phyloP scores from a whole-genome alignment of 2,329 filamentous ascomycete genomes.

The Colletotrichum truncatum region DNA sequence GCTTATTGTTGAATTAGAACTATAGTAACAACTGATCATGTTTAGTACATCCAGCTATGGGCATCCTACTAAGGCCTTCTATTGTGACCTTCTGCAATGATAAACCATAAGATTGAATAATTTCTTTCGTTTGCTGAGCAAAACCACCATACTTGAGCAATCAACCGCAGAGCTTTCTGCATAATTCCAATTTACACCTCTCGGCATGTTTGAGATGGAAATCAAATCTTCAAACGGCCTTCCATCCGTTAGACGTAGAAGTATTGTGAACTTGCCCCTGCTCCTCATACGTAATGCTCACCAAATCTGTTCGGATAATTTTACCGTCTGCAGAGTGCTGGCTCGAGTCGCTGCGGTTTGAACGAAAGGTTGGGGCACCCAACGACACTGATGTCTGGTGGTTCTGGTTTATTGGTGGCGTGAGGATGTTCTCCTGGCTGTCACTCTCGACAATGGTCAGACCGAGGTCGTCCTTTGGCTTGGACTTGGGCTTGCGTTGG shows the following conservation, averaged over 20 bases:
- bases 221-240: neutral
- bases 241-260: neutral
- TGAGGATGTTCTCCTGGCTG: slow-evolving; percentile 27
- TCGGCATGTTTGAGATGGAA: too few relatives aligned
- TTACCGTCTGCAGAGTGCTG: neutral
- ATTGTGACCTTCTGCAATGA: too few relatives aligned
- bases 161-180: too few relatives aligned
- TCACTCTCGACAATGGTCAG: slow-evolving; percentile 23
- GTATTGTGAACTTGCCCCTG: neutral
- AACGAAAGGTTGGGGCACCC: neutral
- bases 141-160: too few relatives aligned
- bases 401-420: neutral
- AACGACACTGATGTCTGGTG: neutral
- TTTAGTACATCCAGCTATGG: too few relatives aligned
- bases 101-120: too few relatives aligned
- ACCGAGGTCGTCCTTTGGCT: slow-evolving; percentile 18
- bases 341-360: neutral
- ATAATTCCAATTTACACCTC: too few relatives aligned
- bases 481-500: slow-evolving; percentile 4
- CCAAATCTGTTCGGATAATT: neutral
- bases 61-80: too few relatives aligned
- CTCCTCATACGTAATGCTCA: neutral
- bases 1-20: too few relatives aligned
- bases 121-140: too few relatives aligned
- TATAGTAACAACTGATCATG: too few relatives aligned